A percentile compares a stretch with the other conserved stretches of the same genome.
phyloP scores from a whole-genome alignment of 75 land plant species.

The Pseudotsuga menziesii region DNA sequence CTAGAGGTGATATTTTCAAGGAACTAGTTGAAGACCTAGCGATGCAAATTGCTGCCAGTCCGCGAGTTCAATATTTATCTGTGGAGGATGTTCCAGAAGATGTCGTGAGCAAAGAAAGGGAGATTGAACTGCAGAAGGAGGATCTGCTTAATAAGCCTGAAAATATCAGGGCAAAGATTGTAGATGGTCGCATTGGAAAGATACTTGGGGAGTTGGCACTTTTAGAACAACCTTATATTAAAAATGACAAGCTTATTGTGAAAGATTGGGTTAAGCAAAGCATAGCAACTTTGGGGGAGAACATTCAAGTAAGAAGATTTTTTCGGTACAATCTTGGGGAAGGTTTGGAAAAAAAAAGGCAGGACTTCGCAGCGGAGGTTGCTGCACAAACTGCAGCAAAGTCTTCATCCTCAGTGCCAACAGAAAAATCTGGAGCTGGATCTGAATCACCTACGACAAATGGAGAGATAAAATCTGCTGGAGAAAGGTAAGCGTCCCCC shows the following conservation, averaged over 20 bases:
- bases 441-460: not conserved
- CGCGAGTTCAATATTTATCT: conserved; percentile 73
- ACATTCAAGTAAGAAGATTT: conserved; percentile 91
- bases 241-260: conserved; percentile 76
- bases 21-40: conserved; percentile 90
- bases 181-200: conserved; percentile 88
- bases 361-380: conserved; percentile 96
- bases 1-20: conserved; percentile 81
- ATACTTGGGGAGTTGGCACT: conserved; percentile 74
- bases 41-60: conserved; percentile 96
- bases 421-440: conserved; percentile 18
- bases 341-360: conserved; percentile 85
- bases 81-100: conserved; percentile 86
- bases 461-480: conserved; percentile 30
- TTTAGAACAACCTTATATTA: conserved; percentile 89
- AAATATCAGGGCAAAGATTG: conserved; percentile 77
- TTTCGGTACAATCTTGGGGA: conserved; percentile 90
- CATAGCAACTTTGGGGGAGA: conserved; percentile 89
- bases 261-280: conserved; percentile 85
- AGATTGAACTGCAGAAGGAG: conserved; percentile 91
- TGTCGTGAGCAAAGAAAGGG: conserved; percentile 70
- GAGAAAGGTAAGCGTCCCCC: conserved; percentile 43
- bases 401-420: conserved; percentile 10
- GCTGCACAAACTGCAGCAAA: conserved; percentile 91
- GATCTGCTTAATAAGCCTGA: conserved; percentile 89